A percentile compares a stretch with the other conserved stretches of the same genome.
Evolutionary conservation across 768 basidiomycete genomes (phyloP).

Genomic region (Mycena haematopus): DNA sequence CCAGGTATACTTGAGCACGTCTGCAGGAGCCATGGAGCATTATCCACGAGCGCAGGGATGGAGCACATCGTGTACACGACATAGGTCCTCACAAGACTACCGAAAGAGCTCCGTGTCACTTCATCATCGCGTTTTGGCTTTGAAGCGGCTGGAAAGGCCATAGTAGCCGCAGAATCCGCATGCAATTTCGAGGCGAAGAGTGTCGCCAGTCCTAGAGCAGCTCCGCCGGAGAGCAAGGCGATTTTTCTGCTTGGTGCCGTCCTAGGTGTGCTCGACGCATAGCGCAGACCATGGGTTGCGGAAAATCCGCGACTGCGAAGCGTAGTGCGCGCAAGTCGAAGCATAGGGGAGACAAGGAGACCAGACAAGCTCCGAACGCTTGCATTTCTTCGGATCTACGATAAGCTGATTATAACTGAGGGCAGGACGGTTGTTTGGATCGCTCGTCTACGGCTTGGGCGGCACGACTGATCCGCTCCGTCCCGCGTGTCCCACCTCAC

Average conservation of each 20-base stretch:
- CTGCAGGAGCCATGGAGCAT: conserved; percentile 70
- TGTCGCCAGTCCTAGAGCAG: conserved; percentile 22
- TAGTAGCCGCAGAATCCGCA: conserved; percentile 18
- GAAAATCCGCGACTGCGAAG: neutral
- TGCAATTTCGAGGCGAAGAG: conserved; percentile 14
- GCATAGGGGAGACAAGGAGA: conserved; percentile 4
- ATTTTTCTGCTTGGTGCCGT: neutral
- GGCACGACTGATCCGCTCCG: too few species aligned
- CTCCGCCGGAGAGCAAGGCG: conserved; percentile 19
- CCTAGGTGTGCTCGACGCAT: conserved; percentile 17
- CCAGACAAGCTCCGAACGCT: neutral
- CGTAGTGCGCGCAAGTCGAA: conserved; percentile 1
- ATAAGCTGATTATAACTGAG: conserved; percentile 16
- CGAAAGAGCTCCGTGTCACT: conserved; percentile 34
- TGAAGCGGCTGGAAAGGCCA: conserved; percentile 4
- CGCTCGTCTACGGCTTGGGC: too few species aligned
- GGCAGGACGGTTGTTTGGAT: too few species aligned
- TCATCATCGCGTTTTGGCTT: conserved; percentile 18
- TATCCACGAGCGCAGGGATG: conserved; percentile 76
- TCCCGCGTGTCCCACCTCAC: too few species aligned
- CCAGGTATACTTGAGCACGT: conserved; percentile 60
- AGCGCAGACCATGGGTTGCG: conserved; percentile 12
- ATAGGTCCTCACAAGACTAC: conserved; percentile 70
- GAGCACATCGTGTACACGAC: conserved; percentile 85
- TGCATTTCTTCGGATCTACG: conserved; percentile 19